These are phyloP conservation scores for Rehmannia glutinosa DNA, from an alignment of 257 asterid genomes.

Conservation along the genomic window DNA sequence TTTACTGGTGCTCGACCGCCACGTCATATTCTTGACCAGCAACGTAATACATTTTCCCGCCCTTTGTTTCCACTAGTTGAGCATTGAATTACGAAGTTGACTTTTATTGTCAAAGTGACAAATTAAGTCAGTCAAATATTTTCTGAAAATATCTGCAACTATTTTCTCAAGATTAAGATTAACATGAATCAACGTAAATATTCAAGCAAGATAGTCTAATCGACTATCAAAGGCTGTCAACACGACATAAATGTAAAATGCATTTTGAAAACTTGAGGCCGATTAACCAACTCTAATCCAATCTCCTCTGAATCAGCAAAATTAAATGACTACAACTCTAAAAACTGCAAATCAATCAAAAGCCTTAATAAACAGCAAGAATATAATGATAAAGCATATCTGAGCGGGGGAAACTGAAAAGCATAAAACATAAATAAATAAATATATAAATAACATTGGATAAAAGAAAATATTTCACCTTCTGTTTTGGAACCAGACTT, in stretches of 20 bases:
- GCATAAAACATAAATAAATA: background rate
- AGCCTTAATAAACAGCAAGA: background rate
- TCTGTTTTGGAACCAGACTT: conserved; percentile 61
- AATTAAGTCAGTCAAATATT: background rate
- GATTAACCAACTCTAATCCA: conserved; percentile 4
- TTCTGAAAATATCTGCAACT: background rate
- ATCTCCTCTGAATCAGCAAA: conserved; percentile 10
- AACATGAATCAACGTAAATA: background rate
- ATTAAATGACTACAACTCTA: conserved; percentile 4
- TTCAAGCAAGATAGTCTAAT: background rate
- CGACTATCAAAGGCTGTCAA: conserved; percentile 16
- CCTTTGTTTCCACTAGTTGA: background rate
- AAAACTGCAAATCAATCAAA: conserved; percentile 18
- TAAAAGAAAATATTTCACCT: conserved; percentile 29
- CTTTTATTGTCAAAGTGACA: background rate
- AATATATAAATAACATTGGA: background rate
- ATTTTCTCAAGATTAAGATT: background rate
- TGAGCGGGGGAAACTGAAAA: background rate
- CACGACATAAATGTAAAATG: background rate
- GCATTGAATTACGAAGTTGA: too few species aligned
- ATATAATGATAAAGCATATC: background rate
- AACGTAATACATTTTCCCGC: background rate
- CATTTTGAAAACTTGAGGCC: background rate
- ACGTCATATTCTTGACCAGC: background rate
- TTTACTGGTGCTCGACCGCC: too few species aligned